Base-by-base conservation (phyloP, 192 early-diverging fungal genomes). In the Backusella psychrophila region DNA sequence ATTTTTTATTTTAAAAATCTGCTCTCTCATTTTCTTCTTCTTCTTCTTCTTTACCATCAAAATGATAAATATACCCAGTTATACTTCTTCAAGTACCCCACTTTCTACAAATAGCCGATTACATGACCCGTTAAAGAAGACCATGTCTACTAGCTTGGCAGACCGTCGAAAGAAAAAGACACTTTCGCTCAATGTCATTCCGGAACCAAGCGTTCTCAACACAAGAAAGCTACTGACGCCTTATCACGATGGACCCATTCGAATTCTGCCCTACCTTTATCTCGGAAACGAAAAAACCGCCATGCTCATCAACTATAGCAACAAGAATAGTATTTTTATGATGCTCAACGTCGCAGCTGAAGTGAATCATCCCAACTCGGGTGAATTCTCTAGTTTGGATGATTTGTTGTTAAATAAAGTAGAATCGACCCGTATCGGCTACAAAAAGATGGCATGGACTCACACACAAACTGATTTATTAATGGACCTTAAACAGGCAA, bases 311-410 rank as follows among this genome's bases (percentile, higher is more conserved):
- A 59, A 82, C 12, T 79, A 94, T 0, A 72, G 79, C 11, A 68
- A 19, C 17, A 36, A 17, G 36, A 78, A 89, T 23, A 81, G 82
- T 31, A 85, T 93, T 74, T 79, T 83, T 4, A 83, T 77, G 34
- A 86, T 95, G 44, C 44, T 95, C 66, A 94, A 94, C 80, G 92
- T 93, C 14, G 93, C 91, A 7, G 77, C 87, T 26, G 93, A 95
- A 76, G 87, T 95, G 12, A 21, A 63, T 17, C 66, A 75, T 21
- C 34, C 74, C 12, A 68, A 73, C 35, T 44, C 56, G 33, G 52
- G 66, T 23, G 29, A 33, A 17, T 72, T 72, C 23, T 31, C 39
- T 3, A 39, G 39, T 46, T 33, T 72, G 38, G 70, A 72, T 31
- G 44, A 44, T 46, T 46, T 72, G 19, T 31, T 72, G 8, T 31